phyloP scores from a whole-genome alignment of 2,329 filamentous ascomycete species.

The Fusarium sp. region DNA sequence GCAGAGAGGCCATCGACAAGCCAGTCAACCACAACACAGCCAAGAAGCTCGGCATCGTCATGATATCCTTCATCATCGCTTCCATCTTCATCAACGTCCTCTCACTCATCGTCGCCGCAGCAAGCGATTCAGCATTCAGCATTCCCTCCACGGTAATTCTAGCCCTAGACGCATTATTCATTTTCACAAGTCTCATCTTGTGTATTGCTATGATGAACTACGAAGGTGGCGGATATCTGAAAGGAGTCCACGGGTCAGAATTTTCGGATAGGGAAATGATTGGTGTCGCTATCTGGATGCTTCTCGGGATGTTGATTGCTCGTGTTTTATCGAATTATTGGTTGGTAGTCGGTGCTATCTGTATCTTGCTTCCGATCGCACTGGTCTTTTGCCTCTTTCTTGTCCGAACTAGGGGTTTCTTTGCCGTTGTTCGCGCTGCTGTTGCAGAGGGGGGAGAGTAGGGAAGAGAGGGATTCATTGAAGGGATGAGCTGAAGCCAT shows the following conservation, averaged over 20 bases:
- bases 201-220: conserved; percentile 40
- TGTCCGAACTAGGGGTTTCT: conserved; percentile 34
- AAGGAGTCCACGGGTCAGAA: background rate
- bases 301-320: conserved; percentile 31
- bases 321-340: conserved; percentile 23
- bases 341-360: background rate
- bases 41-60: conserved; percentile 11
- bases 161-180: conserved; percentile 25
- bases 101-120: conserved; percentile 18
- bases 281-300: conserved; percentile 33
- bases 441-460: background rate
- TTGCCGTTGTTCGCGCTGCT: conserved; percentile 15
- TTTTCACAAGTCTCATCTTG: conserved; percentile 31
- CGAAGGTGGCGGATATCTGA: conserved; percentile 34
- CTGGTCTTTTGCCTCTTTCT: conserved; percentile 21
- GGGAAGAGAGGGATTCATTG: no score
- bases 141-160: background rate
- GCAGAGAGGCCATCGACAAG: conserved; percentile 23
- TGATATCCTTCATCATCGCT: conserved; percentile 30
- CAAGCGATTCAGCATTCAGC: background rate
- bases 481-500: background rate
- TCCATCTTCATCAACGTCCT: conserved; percentile 29
- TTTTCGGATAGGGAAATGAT: conserved; percentile 39
- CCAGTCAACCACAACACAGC: conserved; percentile 21
- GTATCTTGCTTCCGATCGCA: conserved; percentile 7